Percentiles rank a stretch among this genome's conserved stretches.
Evolutionary conservation across 2,329 filamentous ascomycete species (phyloP).

Genomic region (Thielaviopsis ethacetica): DNA sequence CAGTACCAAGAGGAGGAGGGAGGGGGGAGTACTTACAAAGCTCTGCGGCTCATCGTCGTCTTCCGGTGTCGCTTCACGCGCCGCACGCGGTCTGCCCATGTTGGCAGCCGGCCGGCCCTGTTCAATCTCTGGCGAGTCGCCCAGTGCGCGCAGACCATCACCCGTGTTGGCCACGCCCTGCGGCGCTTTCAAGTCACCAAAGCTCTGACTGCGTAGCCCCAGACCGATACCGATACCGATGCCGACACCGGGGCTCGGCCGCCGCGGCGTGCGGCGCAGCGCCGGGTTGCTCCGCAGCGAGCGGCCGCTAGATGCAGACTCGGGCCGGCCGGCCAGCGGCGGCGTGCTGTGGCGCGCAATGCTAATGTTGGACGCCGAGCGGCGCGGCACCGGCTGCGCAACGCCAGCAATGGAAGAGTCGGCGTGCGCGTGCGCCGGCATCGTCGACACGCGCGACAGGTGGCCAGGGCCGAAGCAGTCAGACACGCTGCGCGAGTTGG

Average conservation of each 20-base stretch:
- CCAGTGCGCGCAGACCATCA: neutral
- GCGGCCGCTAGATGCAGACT: conserved; percentile 37
- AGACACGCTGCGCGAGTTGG: conserved; percentile 22
- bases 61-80: neutral
- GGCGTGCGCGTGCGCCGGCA: neutral
- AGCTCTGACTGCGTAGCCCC: neutral
- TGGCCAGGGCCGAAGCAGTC: conserved; percentile 17
- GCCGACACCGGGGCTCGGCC: conserved; percentile 27
- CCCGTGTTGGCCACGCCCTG: neutral
- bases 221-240: neutral
- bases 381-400: conserved; percentile 19
- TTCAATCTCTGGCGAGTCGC: neutral
- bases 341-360: conserved; percentile 35
- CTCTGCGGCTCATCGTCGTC: neutral
- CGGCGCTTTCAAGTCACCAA: neutral
- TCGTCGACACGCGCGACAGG: neutral
- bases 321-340: conserved; percentile 40
- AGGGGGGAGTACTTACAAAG: neutral
- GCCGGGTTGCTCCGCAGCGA: conserved; percentile 43
- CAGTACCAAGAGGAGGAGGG: neutral
- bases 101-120: neutral
- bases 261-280: conserved; percentile 51
- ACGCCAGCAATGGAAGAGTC: conserved; percentile 12
- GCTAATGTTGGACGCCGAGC: conserved; percentile 37
- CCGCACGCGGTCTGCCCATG: neutral